Percentiles rank a stretch among this genome's conserved stretches.
These are phyloP conservation scores for Mycena polygramma DNA, from an alignment of 768 basidiomycete genomes.

Conservation along the genomic window DNA sequence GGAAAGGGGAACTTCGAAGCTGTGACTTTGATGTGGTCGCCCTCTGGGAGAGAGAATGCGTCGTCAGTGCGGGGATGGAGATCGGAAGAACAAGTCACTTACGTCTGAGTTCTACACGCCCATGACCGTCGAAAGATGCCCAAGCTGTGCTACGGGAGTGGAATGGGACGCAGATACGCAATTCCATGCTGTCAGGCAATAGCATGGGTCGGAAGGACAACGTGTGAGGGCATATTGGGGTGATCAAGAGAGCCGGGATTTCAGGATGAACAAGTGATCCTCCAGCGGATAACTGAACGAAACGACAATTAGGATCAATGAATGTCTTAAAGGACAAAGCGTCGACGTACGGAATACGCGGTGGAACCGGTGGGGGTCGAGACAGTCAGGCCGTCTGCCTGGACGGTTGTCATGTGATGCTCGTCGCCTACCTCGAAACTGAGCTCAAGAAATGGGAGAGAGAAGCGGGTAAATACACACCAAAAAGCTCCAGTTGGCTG, in stretches of 20 bases:
- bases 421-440: slow-evolving; percentile 81
- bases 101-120: slow-evolving; percentile 96
- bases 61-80: slow-evolving; percentile 19
- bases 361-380: slow-evolving; percentile 99
- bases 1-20: slow-evolving; percentile 99
- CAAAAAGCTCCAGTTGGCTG: slow-evolving; percentile 94
- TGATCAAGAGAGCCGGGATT: slow-evolving; percentile 95
- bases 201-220: slow-evolving; percentile 99
- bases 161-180: slow-evolving; percentile 98
- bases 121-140: slow-evolving; percentile 98
- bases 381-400: slow-evolving; percentile 95
- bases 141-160: slow-evolving; percentile 98
- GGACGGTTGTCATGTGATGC: slow-evolving; percentile 99
- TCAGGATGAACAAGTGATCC: slow-evolving; percentile 98
- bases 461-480: slow-evolving; percentile 60
- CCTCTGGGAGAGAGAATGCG: slow-evolving; percentile 70
- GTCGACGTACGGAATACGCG: slow-evolving; percentile 87
- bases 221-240: slow-evolving; percentile 98
- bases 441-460: slow-evolving; percentile 19
- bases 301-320: slow-evolving; percentile 22
- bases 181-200: slow-evolving; percentile 97
- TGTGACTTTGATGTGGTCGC: slow-evolving; percentile 98
- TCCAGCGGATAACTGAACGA: slow-evolving; percentile 85
- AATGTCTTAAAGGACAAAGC: slow-evolving; percentile 22
- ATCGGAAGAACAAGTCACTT: slow-evolving; percentile 48